These are phyloP conservation scores for Boehmeria nivea DNA, from an alignment of 306 rosid species.

Conservation along the genomic window DNA sequence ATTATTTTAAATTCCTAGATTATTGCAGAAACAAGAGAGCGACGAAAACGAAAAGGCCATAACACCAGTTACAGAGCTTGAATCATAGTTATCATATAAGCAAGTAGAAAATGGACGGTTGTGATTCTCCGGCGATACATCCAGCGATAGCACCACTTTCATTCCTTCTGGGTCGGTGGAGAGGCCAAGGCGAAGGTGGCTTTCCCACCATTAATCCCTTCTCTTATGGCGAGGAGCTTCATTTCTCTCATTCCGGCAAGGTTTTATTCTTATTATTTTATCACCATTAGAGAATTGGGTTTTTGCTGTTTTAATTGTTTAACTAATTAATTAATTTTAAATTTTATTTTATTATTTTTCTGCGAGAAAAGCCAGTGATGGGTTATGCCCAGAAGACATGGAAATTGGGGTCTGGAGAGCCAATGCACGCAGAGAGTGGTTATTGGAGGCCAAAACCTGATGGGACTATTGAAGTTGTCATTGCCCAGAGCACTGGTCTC, in stretches of 20 bases:
- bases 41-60: no score
- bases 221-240: conserved; percentile 69
- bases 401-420: conserved; percentile 69
- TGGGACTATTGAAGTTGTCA: conserved; percentile 69
- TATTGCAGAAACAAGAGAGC: no score
- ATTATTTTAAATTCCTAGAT: no score
- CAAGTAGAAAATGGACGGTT: conserved; percentile 18
- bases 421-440: conserved; percentile 87
- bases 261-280: conserved; percentile 20
- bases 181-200: conserved; percentile 80
- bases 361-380: conserved; percentile 58
- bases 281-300: neutral
- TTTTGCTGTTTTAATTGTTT: conserved; percentile 5
- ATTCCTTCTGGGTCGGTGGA: conserved; percentile 70
- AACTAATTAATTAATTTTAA: no score
- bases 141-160: conserved; percentile 63
- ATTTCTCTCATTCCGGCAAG: conserved; percentile 71
- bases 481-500: conserved; percentile 84
- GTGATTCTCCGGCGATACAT: conserved; percentile 33
- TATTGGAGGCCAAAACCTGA: conserved; percentile 78
- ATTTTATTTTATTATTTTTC: no score
- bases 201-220: conserved; percentile 77
- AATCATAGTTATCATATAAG: neutral
- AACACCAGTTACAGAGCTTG: neutral
- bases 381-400: conserved; percentile 80